A percentile compares a stretch with the other conserved stretches of the same genome.
Conservation (phyloP, 495 filamentous ascomycete species). For the Penicillium psychrofluorescens region DNA sequence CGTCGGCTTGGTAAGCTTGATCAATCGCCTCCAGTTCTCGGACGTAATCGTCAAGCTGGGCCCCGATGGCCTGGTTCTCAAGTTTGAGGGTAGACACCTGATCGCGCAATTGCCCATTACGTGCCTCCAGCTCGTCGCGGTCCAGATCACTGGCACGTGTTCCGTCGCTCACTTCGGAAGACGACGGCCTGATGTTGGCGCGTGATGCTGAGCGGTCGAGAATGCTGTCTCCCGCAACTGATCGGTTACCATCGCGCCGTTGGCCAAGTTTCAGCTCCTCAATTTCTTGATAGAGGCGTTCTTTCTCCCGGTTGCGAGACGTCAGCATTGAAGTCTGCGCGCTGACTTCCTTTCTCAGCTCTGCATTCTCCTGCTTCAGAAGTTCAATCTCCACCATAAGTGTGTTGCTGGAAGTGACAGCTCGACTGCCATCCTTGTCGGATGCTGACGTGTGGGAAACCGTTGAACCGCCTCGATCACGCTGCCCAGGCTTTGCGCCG, state of each 20-base stretch:
- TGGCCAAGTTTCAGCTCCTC: slow-evolving; percentile 89
- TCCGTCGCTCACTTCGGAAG: slow-evolving; percentile 56
- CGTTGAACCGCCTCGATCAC: slow-evolving; percentile 48
- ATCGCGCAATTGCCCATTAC: slow-evolving; percentile 76
- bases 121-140: slow-evolving; percentile 77
- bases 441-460: slow-evolving; percentile 55
- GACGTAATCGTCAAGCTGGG: slow-evolving; percentile 61
- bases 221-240: slow-evolving; percentile 79
- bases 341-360: slow-evolving; percentile 82
- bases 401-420: slow-evolving; percentile 52
- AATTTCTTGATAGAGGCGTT: slow-evolving; percentile 91
- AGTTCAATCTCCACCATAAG: slow-evolving; percentile 68
- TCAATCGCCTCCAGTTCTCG: slow-evolving; percentile 60
- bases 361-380: slow-evolving; percentile 85
- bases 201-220: slow-evolving; percentile 89
- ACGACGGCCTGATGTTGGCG: slow-evolving; percentile 64
- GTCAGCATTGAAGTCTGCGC: slow-evolving; percentile 98
- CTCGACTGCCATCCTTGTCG: slow-evolving; percentile 51
- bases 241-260: slow-evolving; percentile 55
- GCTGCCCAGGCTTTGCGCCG: slow-evolving; percentile 33
- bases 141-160: slow-evolving; percentile 76
- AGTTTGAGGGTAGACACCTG: slow-evolving; percentile 77
- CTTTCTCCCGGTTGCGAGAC: slow-evolving; percentile 88
- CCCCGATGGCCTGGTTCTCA: slow-evolving; percentile 71
- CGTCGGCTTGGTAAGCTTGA: slow-evolving; percentile 63